Conservation (phyloP, 495 filamentous ascomycete species). For the Aspergillus avenaceus region DNA sequence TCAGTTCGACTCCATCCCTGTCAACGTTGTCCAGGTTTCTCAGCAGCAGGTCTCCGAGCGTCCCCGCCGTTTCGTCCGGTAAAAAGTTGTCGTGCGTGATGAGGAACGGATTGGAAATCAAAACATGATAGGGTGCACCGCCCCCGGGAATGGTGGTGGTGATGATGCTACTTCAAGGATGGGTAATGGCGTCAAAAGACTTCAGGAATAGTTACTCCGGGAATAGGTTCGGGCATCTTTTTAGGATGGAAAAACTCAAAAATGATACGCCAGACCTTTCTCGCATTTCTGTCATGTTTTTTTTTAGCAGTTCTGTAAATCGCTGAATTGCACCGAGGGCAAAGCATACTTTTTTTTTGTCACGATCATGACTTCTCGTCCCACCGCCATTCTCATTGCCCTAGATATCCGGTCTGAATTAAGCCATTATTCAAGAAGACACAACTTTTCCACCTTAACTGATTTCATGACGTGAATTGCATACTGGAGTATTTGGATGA, state of each 20-base stretch:
- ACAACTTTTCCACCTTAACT: too few species aligned
- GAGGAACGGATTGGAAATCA: background rate
- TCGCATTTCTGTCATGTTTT: slow-evolving; percentile 1
- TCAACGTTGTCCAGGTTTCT: slow-evolving; percentile 76
- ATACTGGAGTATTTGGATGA: too few species aligned
- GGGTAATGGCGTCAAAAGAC: slow-evolving; percentile 5
- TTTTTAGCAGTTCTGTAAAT: slow-evolving; percentile 1
- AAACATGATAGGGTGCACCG: background rate
- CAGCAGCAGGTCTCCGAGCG: slow-evolving; percentile 56
- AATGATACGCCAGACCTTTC: slow-evolving; percentile 3
- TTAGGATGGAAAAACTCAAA: background rate
- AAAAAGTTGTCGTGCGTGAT: background rate
- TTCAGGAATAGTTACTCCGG: slow-evolving; percentile 1
- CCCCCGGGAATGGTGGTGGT: background rate
- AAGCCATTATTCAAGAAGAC: background rate
- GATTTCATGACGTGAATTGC: too few species aligned
- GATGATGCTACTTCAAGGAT: slow-evolving; percentile 3
- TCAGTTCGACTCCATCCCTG: slow-evolving; percentile 82
- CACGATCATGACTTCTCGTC: background rate
- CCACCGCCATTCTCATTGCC: background rate
- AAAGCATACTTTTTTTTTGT: background rate
- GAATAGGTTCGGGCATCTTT: background rate
- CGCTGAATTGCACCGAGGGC: slow-evolving; percentile 1
- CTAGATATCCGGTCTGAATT: slow-evolving; percentile 1
- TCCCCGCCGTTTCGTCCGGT: slow-evolving; percentile 6